Conservation (phyloP, 495 filamentous ascomycete species). For the Pseudevernia furfuracea region DNA sequence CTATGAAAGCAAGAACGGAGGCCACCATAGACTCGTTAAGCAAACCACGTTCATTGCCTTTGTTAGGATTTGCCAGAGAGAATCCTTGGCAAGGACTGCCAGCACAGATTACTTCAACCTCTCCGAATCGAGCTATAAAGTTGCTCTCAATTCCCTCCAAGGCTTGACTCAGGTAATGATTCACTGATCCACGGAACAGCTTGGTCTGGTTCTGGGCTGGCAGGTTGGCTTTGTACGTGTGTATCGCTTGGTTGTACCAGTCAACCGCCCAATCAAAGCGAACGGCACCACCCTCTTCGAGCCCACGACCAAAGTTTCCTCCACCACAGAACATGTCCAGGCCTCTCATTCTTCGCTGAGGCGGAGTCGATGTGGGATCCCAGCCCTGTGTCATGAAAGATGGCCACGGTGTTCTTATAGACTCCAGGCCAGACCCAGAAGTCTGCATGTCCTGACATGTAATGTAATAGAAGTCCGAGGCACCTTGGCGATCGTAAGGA, state of each 20-base stretch:
- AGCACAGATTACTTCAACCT: constrained; percentile 61
- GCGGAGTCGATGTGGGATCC: constrained; percentile 30
- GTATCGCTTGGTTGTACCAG: constrained; percentile 51
- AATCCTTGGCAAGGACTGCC: constrained; percentile 72
- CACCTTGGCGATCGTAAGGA: constrained; percentile 58
- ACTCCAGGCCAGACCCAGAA: constrained; percentile 18
- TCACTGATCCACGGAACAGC: constrained; percentile 59
- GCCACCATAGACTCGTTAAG: constrained; percentile 65
- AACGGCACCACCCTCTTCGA: constrained; percentile 63
- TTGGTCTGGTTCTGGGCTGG: constrained; percentile 28
- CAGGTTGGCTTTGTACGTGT: constrained; percentile 60
- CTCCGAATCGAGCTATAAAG: constrained; percentile 46
- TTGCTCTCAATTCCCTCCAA: constrained; percentile 40
- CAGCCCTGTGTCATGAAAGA: constrained; percentile 49
- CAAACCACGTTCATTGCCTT: constrained; percentile 38
- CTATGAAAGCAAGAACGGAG: constrained; percentile 63
- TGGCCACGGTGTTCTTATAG: constrained; percentile 21
- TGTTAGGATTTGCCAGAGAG: constrained; percentile 49
- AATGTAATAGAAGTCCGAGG: constrained; percentile 58
- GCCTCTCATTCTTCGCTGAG: constrained; percentile 39
- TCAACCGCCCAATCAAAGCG: constrained; percentile 59
- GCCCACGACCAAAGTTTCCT: constrained; percentile 63
- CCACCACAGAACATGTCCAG: constrained; percentile 68
- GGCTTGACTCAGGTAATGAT: constrained; percentile 54
- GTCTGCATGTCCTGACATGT: constrained; percentile 29